Evolutionary conservation across 164 flowering plant species (phyloP).

Genomic region (Tinospora cordifolia): DNA sequence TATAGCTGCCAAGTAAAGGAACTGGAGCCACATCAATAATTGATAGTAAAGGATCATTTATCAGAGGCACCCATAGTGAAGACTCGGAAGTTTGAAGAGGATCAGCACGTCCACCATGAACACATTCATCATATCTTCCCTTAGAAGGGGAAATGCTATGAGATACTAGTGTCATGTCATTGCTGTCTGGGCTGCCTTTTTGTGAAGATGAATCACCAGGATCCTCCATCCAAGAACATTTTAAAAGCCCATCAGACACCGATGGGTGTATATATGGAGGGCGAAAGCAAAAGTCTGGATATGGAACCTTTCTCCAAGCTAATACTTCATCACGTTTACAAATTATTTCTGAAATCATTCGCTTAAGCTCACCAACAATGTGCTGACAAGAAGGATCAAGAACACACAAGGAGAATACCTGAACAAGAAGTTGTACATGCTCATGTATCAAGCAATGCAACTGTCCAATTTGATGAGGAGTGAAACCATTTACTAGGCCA

Average conservation of each 20-base stretch:
- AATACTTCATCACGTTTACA: conserved; percentile 48
- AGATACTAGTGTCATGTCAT: conserved; percentile 11
- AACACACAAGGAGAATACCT: conserved; percentile 67
- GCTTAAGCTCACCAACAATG: conserved; percentile 51
- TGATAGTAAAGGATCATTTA: conserved; percentile 46
- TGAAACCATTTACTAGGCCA: conserved; percentile 44
- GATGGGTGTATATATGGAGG: conserved; percentile 52
- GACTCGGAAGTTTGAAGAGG: conserved; percentile 15
- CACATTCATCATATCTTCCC: conserved; percentile 16
- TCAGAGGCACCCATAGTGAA: conserved; percentile 49
- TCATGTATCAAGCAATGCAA: conserved; percentile 79
- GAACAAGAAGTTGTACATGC: conserved; percentile 90
- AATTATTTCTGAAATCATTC: conserved; percentile 54
- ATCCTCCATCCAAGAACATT: conserved; percentile 6
- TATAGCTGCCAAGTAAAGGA: conserved; percentile 45
- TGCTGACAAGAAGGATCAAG: conserved; percentile 61
- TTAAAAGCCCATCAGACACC: conserved; percentile 28
- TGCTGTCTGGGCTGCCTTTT: conserved; percentile 7
- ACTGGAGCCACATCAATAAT: conserved; percentile 86
- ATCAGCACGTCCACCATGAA: conserved; percentile 16
- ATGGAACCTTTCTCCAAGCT: conserved; percentile 38
- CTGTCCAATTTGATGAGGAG: conserved; percentile 76
- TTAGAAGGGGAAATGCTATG: conserved; percentile 18
- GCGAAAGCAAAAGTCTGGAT: conserved; percentile 50
- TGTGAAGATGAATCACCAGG: conserved; percentile 16